These are phyloP conservation scores for Stropharia rugosoannulata DNA, from an alignment of 768 basidiomycete genomes.

Conservation along the genomic window DNA sequence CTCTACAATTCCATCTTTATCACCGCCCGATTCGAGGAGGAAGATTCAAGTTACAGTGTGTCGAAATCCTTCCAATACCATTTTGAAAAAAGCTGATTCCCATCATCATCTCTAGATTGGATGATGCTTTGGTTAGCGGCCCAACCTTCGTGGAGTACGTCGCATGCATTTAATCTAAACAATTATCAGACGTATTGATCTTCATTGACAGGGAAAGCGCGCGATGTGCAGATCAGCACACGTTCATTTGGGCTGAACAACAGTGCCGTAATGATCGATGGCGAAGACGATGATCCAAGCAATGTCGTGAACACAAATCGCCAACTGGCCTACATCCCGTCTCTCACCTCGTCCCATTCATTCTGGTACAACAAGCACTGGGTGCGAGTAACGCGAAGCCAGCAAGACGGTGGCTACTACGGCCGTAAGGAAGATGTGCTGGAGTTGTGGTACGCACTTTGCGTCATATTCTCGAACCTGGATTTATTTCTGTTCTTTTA, in stretches of 20 bases:
- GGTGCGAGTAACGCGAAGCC: constrained; percentile 36
- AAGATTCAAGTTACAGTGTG: constrained; percentile 55
- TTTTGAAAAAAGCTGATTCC: constrained; percentile 4
- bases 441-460: constrained; percentile 37
- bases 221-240: constrained; percentile 54
- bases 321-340: constrained; percentile 44
- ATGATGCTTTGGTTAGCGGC: constrained; percentile 68
- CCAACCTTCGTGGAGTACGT: constrained; percentile 59
- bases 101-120: constrained; percentile 47
- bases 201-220: constrained; percentile 32
- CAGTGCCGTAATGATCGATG: constrained; percentile 30
- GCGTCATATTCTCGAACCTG: neutral
- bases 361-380: constrained; percentile 52
- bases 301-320: constrained; percentile 22
- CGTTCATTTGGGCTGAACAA: constrained; percentile 32
- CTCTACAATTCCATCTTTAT: constrained; percentile 56
- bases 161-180: neutral
- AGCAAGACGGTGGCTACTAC: constrained; percentile 30
- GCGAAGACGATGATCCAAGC: constrained; percentile 32
- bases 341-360: constrained; percentile 34
- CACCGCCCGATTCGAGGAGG: constrained; percentile 58
- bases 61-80: neutral
- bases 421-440: constrained; percentile 36
- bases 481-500: neutral
- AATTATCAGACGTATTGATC: constrained; percentile 3